These are phyloP conservation scores for Erysimum cheiri DNA, from an alignment of 441 rosid species.

Conservation along the genomic window DNA sequence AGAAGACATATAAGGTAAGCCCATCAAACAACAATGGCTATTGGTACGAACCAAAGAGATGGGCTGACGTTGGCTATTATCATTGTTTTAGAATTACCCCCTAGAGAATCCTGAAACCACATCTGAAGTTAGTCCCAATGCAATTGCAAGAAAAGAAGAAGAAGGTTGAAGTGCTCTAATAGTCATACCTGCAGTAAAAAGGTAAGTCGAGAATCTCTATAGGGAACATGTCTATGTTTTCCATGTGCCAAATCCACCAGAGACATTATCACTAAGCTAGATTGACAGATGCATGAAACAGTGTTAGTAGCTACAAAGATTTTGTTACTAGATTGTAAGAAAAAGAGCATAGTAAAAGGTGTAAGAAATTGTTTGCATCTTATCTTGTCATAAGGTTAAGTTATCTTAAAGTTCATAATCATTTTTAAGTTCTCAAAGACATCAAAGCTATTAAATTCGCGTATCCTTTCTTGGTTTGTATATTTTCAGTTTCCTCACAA, in stretches of 20 bases:
- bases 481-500: constrained; percentile 11
- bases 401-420: constrained; percentile 1
- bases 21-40: constrained; percentile 27
- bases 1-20: constrained; percentile 8
- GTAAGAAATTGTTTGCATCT: constrained; percentile 19
- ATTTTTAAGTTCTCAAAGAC: constrained; percentile 27
- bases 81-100: constrained; percentile 96
- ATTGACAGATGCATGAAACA: constrained; percentile 38
- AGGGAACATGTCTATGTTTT: constrained; percentile 92
- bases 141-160: constrained; percentile 21
- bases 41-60: constrained; percentile 70
- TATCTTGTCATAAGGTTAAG: constrained; percentile 11
- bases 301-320: constrained; percentile 31
- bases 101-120: constrained; percentile 85
- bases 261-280: constrained; percentile 95
- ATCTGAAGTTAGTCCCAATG: constrained; percentile 37
- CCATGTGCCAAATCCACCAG: constrained; percentile 97
- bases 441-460: constrained; percentile 25
- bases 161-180: constrained; percentile 32
- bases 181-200: constrained; percentile 88
- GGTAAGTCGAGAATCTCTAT: constrained; percentile 96
- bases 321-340: constrained; percentile 20
- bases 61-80: constrained; percentile 98
- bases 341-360: constrained; percentile 23
- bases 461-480: constrained; percentile 10